Conservation (phyloP, 2,329 filamentous ascomycete species). For the Beauveria medogensis region DNA sequence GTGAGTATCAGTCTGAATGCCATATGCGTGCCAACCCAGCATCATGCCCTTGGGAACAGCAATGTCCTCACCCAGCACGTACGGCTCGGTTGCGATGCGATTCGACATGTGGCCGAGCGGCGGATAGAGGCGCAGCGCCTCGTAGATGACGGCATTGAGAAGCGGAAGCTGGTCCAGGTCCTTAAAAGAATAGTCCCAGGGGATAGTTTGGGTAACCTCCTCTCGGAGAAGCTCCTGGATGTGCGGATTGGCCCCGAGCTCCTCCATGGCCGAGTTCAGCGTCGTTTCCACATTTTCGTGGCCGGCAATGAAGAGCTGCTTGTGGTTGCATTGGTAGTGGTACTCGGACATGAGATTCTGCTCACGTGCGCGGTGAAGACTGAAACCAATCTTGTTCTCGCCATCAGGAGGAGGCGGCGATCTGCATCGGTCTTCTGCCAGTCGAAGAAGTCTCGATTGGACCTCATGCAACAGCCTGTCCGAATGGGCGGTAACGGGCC, state of each 20-base stretch:
- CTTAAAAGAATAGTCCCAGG: background rate
- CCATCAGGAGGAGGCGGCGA: background rate
- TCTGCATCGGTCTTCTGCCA: background rate
- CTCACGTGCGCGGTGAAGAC: background rate
- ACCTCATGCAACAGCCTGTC: background rate
- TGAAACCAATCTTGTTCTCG: background rate
- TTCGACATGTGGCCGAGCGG: background rate
- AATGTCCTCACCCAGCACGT: background rate
- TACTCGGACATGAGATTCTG: background rate
- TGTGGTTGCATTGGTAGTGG: slow-evolving; percentile 3
- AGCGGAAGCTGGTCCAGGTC: background rate
- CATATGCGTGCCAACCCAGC: slow-evolving; percentile 3
- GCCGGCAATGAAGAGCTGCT: slow-evolving; percentile 5
- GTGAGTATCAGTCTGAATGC: slow-evolving; percentile 1
- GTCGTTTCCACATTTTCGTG: slow-evolving; percentile 5
- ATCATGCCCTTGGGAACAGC: background rate
- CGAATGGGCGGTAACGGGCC: background rate
- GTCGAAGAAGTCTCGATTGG: background rate
- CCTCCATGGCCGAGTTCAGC: background rate
- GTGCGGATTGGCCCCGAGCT: background rate
- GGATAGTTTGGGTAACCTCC: background rate
- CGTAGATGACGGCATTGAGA: background rate
- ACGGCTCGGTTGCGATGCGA: background rate
- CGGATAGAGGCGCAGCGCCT: slow-evolving; percentile 7
- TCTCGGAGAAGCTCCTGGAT: background rate